Percentiles rank a stretch among this genome's conserved stretches.
Evolutionary conservation across 129 eudicot species (phyloP).

Genomic region (Lactuca sativa): DNA sequence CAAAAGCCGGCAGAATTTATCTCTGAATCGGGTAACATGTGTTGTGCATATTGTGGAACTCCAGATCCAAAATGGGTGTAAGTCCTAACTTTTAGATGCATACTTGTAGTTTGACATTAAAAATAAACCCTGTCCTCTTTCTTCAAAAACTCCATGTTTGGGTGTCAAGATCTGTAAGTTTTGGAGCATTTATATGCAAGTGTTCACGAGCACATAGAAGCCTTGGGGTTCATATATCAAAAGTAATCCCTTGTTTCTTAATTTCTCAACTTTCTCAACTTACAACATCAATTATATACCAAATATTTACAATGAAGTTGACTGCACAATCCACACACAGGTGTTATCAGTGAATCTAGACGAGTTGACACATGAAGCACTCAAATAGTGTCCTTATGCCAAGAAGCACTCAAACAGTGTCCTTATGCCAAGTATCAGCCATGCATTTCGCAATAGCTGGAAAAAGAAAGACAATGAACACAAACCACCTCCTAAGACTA

Average conservation of each 20-base stretch:
- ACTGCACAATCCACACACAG: slow-evolving; percentile 30
- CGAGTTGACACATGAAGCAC: slow-evolving; percentile 83
- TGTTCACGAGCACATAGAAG: slow-evolving; percentile 98
- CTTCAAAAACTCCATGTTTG: slow-evolving; percentile 9
- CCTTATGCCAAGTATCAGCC: too few relatives aligned
- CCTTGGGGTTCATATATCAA: slow-evolving; percentile 92
- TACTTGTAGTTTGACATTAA: slow-evolving; percentile 2
- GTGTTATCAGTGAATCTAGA: slow-evolving; percentile 84
- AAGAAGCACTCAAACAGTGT: too few relatives aligned
- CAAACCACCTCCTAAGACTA: too few relatives aligned
- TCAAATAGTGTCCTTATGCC: slow-evolving; percentile 41
- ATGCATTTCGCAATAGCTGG: too few relatives aligned
- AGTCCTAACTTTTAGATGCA: slow-evolving; percentile 33
- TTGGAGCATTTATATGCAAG: slow-evolving; percentile 85
- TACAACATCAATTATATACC: background rate
- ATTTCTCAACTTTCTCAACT: slow-evolving; percentile 6
- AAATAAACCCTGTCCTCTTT: background rate
- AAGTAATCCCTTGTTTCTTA: slow-evolving; percentile 46
- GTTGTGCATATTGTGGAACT: slow-evolving; percentile 86
- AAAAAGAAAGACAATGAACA: too few relatives aligned
- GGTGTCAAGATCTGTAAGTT: slow-evolving; percentile 59
- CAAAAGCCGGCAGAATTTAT: slow-evolving; percentile 54
- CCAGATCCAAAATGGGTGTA: slow-evolving; percentile 98
- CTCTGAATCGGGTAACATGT: slow-evolving; percentile 54
- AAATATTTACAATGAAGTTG: background rate